Evolutionary conservation across 495 filamentous ascomycete species (phyloP).

Genomic region (Penicillium ochrochloron): DNA sequence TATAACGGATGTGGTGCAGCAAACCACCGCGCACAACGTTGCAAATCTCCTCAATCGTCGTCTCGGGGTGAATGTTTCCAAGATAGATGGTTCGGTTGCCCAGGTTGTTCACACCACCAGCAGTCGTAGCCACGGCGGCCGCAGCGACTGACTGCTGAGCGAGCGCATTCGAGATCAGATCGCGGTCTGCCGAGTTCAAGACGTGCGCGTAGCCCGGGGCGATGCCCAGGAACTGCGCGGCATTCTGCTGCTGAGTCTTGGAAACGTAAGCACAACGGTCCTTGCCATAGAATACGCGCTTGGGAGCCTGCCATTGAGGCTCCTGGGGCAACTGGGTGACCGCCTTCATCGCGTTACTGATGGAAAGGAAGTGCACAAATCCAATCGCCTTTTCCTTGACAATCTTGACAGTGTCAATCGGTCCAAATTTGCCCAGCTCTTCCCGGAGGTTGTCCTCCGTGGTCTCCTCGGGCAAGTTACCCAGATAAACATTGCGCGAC

Average conservation of each 20-base stretch:
- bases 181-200: constrained; percentile 91
- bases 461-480: constrained; percentile 88
- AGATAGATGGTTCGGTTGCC: constrained; percentile 98
- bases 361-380: constrained; percentile 96
- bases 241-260: constrained; percentile 99
- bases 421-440: constrained; percentile 94
- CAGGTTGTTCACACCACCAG: constrained; percentile 94
- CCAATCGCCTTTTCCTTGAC: constrained; percentile 98
- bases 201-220: constrained; percentile 97
- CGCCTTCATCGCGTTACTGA: constrained; percentile 98
- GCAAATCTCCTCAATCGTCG: constrained; percentile 97
- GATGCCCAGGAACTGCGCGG: constrained; percentile 96
- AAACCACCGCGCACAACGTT: constrained; percentile 94
- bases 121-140: constrained; percentile 93
- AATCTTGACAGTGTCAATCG: constrained; percentile 96
- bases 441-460: constrained; percentile 91
- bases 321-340: constrained; percentile 96
- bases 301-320: constrained; percentile 92
- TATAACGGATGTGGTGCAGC: constrained; percentile 97
- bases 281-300: constrained; percentile 97
- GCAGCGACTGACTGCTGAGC: constrained; percentile 98
- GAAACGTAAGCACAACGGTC: constrained; percentile 98
- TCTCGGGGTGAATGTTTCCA: constrained; percentile 98
- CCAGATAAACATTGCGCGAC: constrained; percentile 97
- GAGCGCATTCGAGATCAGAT: constrained; percentile 92